Evolutionary conservation across 169 alveolate genomes (phyloP).

Genomic region (Plasmodium gaboni): DNA sequence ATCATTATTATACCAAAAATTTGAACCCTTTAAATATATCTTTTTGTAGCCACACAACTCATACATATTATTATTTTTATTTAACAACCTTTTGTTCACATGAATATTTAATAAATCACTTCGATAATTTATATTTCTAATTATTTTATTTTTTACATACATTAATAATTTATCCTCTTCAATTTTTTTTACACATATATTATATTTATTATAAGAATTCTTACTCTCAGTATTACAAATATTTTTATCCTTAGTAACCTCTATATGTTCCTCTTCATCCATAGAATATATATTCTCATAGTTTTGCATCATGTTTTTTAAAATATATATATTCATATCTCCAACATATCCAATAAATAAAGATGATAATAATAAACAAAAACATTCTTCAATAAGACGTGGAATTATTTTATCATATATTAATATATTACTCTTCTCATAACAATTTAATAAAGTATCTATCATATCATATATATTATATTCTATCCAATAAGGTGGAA

Average conservation of each 20-base stretch:
- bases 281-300: too few relatives aligned
- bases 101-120: conserved; percentile 7
- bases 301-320: conserved; percentile 10
- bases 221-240: conserved; percentile 24
- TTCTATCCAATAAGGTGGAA: conserved; percentile 63
- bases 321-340: conserved; percentile 47
- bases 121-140: conserved; percentile 9
- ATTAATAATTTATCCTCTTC: not conserved
- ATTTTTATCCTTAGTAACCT: not conserved
- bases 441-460: conserved; percentile 28
- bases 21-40: not conserved
- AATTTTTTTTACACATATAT: not conserved
- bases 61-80: not conserved
- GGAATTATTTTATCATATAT: conserved; percentile 24
- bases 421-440: conserved; percentile 22
- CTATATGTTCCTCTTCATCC: not conserved
- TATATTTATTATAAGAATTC: not conserved
- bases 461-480: conserved; percentile 40
- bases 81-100: conserved; percentile 5
- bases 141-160: not conserved
- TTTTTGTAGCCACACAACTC: not conserved
- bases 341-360: conserved; percentile 70
- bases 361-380: conserved; percentile 27
- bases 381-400: conserved; percentile 62
- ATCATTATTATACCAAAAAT: conserved; percentile 56